Percentiles rank a stretch among this genome's conserved stretches.
phyloP scores from a whole-genome alignment of 805 yeast species.

The Pichia pseudocactophila region DNA sequence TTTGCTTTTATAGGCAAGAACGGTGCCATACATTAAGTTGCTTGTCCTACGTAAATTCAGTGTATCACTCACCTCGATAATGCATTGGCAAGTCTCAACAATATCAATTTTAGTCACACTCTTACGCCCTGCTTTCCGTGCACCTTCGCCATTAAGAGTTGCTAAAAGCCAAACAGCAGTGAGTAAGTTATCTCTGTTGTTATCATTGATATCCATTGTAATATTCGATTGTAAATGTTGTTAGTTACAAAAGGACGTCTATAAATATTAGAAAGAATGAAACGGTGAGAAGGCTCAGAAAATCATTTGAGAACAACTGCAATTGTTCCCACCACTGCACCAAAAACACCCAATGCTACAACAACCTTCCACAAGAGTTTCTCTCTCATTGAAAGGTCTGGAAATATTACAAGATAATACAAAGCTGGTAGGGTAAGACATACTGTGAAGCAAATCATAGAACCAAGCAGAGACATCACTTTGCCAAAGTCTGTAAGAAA shows the following conservation, averaged over 20 bases:
- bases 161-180: constrained; percentile 7
- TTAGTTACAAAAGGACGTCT: background rate
- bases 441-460: constrained; percentile 68
- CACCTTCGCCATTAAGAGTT: constrained; percentile 4
- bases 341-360: constrained; percentile 34
- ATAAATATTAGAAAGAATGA: background rate
- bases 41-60: constrained; percentile 31
- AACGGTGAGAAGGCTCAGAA: background rate
- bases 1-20: constrained; percentile 41
- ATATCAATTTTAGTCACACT: constrained; percentile 32
- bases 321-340: constrained; percentile 53
- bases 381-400: constrained; percentile 28
- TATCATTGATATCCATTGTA: background rate
- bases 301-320: constrained; percentile 32
- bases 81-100: constrained; percentile 32
- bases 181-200: background rate
- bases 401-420: constrained; percentile 57
- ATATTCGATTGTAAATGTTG: background rate
- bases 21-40: constrained; percentile 39
- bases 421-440: constrained; percentile 72
- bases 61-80: constrained; percentile 15
- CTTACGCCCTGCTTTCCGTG: constrained; percentile 18
- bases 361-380: background rate
- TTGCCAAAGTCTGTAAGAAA: constrained; percentile 72
- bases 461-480: constrained; percentile 73